phyloP scores from a whole-genome alignment of 2,329 filamentous ascomycete genomes.

The Fusarium sp. region DNA sequence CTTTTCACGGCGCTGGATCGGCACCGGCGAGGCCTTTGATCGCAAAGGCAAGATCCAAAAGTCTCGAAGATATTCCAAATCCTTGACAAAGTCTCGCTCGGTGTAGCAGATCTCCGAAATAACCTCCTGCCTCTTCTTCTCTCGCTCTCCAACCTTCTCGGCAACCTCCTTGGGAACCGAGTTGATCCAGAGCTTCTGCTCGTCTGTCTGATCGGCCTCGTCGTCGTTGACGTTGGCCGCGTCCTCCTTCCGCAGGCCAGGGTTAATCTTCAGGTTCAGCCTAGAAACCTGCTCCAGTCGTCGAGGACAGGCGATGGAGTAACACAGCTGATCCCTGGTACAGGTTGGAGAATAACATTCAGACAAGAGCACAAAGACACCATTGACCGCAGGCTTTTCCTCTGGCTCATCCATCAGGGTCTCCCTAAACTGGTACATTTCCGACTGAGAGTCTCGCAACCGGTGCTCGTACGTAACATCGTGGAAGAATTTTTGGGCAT shows the following conservation, averaged over 20 bases:
- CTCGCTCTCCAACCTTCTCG: slow-evolving; percentile 84
- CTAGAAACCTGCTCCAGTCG: slow-evolving; percentile 93
- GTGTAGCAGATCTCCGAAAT: slow-evolving; percentile 99
- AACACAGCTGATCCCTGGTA: slow-evolving; percentile 92
- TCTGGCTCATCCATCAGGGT: slow-evolving; percentile 85
- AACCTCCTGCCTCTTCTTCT: slow-evolving; percentile 97
- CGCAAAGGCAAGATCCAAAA: slow-evolving; percentile 97
- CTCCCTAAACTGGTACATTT: slow-evolving; percentile 97
- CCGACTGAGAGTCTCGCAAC: slow-evolving; percentile 88
- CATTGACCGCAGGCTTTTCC: slow-evolving; percentile 78
- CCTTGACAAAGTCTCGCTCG: slow-evolving; percentile 98
- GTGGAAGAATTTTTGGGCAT: slow-evolving; percentile 99
- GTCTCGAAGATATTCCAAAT: slow-evolving; percentile 94
- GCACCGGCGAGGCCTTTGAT: slow-evolving; percentile 83
- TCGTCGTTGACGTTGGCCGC: slow-evolving; percentile 73
- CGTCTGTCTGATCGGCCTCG: slow-evolving; percentile 82
- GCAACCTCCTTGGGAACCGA: slow-evolving; percentile 95
- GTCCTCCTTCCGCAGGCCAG: slow-evolving; percentile 75
- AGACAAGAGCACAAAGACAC: slow-evolving; percentile 93
- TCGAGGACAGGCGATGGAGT: slow-evolving; percentile 95
- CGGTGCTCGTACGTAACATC: slow-evolving; percentile 98
- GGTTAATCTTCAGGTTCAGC: slow-evolving; percentile 90
- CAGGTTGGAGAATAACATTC: slow-evolving; percentile 99
- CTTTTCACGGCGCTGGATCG: slow-evolving; percentile 83
- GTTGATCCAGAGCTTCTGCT: slow-evolving; percentile 99